These are phyloP conservation scores for Annulohypoxylon moriforme DNA, from an alignment of 495 filamentous ascomycete genomes.

Conservation along the genomic window DNA sequence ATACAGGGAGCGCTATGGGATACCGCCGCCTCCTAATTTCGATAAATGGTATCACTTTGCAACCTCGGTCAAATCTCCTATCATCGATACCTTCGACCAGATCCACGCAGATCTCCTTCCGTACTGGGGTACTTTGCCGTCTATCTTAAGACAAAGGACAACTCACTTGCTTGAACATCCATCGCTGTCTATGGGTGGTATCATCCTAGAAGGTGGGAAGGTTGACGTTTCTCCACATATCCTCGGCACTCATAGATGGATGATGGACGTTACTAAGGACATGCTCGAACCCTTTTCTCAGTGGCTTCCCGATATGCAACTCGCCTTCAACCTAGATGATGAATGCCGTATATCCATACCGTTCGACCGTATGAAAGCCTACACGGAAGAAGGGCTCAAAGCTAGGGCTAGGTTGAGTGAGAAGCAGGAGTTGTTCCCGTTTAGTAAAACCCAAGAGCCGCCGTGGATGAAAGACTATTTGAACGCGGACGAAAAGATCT, in stretches of 20 bases:
- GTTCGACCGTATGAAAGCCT: constrained; percentile 62
- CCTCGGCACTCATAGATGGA: constrained; percentile 46
- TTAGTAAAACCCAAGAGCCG: constrained; percentile 45
- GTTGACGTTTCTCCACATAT: constrained; percentile 51
- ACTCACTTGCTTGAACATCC: constrained; percentile 47
- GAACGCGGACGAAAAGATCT: constrained; percentile 40
- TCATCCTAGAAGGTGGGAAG: constrained; percentile 62
- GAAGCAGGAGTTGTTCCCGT: constrained; percentile 39
- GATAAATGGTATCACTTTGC: constrained; percentile 82
- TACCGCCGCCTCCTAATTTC: constrained; percentile 71
- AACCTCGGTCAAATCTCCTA: constrained; percentile 66
- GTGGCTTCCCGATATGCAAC: constrained; percentile 82
- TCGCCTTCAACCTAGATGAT: constrained; percentile 83
- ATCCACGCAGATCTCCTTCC: constrained; percentile 76
- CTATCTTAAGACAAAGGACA: constrained; percentile 63
- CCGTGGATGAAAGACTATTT: constrained; percentile 37
- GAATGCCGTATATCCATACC: constrained; percentile 79
- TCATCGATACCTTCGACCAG: constrained; percentile 81
- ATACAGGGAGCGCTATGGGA: constrained; percentile 65
- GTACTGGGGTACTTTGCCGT: constrained; percentile 75
- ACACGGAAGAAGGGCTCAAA: constrained; percentile 43
- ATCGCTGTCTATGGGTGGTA: constrained; percentile 45
- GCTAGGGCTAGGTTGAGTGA: constrained; percentile 50
- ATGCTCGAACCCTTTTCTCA: constrained; percentile 76
- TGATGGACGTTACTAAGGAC: constrained; percentile 71